A percentile compares a stretch with the other conserved stretches of the same genome.
These are phyloP conservation scores for Ilyonectria mors-panacis DNA, from an alignment of 2,329 filamentous ascomycete species.

Conservation along the genomic window DNA sequence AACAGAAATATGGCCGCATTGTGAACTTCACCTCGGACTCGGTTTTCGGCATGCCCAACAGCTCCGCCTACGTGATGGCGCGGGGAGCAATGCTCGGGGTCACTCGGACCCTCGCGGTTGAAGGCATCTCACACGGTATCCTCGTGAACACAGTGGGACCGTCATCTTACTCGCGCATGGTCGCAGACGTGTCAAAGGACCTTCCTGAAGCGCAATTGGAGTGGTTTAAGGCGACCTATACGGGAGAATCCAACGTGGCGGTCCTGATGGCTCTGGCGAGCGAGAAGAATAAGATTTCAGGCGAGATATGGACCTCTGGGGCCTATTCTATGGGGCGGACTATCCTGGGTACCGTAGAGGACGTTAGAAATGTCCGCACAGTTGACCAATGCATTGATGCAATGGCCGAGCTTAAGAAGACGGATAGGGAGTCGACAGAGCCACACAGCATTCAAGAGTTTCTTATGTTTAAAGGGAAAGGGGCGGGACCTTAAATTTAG, in stretches of 20 bases:
- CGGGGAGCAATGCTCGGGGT: constrained; percentile 15
- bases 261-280: constrained; percentile 13
- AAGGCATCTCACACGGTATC: constrained; percentile 8
- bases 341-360: not conserved
- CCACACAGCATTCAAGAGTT: constrained; percentile 17
- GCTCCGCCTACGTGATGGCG: constrained; percentile 15
- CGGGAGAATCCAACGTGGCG: constrained; percentile 11
- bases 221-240: constrained; percentile 12
- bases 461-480: constrained; percentile 3
- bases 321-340: constrained; percentile 7
- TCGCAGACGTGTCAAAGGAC: constrained; percentile 11
- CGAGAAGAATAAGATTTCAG: constrained; percentile 1
- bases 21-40: constrained; percentile 17
- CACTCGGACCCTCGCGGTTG: constrained; percentile 9
- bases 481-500: no score
- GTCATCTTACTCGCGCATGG: constrained; percentile 15
- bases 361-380: constrained; percentile 4
- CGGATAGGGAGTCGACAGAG: not conserved
- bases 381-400: constrained; percentile 3
- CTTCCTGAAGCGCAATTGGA: constrained; percentile 3
- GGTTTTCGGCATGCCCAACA: constrained; percentile 14
- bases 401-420: not conserved
- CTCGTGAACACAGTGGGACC: constrained; percentile 23
- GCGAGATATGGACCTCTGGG: constrained; percentile 16
- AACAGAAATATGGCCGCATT: constrained; percentile 20